phyloP scores from a whole-genome alignment of 140 eudicot genomes.

The Ambrosia hybrid region DNA sequence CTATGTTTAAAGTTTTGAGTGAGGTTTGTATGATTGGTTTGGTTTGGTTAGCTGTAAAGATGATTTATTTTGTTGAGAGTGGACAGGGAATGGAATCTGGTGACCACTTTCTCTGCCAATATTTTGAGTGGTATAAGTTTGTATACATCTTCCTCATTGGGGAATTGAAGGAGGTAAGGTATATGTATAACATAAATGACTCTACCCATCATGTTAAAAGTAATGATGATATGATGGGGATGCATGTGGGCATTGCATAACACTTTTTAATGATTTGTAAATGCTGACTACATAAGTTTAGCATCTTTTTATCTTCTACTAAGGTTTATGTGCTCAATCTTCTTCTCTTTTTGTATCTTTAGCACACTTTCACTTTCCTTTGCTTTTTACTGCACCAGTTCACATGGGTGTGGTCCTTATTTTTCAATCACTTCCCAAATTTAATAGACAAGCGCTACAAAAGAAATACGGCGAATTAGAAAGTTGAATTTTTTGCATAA shows the following conservation, averaged over 20 bases:
- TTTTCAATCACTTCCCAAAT: too few species aligned
- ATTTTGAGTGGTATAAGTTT: constrained; percentile 29
- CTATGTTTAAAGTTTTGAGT: constrained; percentile 26
- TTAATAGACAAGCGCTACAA: too few species aligned
- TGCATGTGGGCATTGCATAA: constrained; percentile 30
- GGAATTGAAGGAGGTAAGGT: constrained; percentile 24
- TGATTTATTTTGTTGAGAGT: constrained; percentile 28
- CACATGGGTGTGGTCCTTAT: too few species aligned
- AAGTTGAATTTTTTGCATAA: too few species aligned
- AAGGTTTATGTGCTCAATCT: constrained; percentile 17
- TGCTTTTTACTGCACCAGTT: constrained; percentile 11
- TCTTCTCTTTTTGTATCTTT: constrained; percentile 29
- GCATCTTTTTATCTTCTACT: constrained; percentile 21
- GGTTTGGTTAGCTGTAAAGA: constrained; percentile 38
- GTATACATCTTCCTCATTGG: constrained; percentile 26
- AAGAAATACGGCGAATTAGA: too few species aligned
- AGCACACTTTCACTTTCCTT: constrained; percentile 21
- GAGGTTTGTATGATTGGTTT: constrained; percentile 35
- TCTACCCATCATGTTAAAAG: constrained; percentile 27
- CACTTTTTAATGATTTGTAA: constrained; percentile 21
- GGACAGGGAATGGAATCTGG: constrained; percentile 36
- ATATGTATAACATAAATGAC: constrained; percentile 12
- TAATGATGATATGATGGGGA: constrained; percentile 19
- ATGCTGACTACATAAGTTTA: constrained; percentile 36
- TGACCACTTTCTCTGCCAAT: constrained; percentile 30